Base-by-base conservation (phyloP, 148 eudicot genomes). In the Linanthus parryae region DNA sequence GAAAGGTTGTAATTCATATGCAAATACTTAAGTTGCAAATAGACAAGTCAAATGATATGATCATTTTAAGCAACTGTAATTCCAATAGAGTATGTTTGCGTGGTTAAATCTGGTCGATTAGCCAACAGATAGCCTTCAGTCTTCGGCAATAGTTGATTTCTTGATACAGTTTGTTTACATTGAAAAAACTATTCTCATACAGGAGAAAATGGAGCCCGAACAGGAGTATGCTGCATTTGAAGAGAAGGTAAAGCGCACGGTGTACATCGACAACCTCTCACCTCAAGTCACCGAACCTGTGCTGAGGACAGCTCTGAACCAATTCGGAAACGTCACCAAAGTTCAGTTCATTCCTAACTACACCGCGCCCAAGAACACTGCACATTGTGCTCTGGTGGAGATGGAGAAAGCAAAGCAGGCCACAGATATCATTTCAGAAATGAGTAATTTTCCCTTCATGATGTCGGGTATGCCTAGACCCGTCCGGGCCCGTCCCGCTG, bases 401-500 rank as follows among this genome's bases (percentile, higher is more conserved):
- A 52, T 83, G 78, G 76, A 66, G 24, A 77, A 20, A 13, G 25
- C 21, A 11, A 63, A 67, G 57, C 77, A 76, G 57, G 95, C 83
- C 2, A 35, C 20, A 2, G 8, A 27, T 11, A 68, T 87, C 15
- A 20, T 87, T 0, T 46, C n/a, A 2, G 70, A 39, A 31, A 57
- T 77, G 52, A 28, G 40, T 10, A 46, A 60, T 5, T 61, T 58
- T 23, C 85, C 94, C 0, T 81, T 92, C 56, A 87, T 87, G 96
- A 72, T 87, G 54, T 71, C 66, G 2, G 96, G 94, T 30, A 81
- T 84, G 98, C 98, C 98, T 7, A 76, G 98, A 68, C 96, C 98
- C 17, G 83, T 79, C 22, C 74, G 96, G 51, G 90, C 65, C 15
- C 63, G 52, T 33, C 48, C 65, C 50, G 90, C 96, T 8, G 64